These are phyloP conservation scores for Ampelomyces quisqualis DNA, from an alignment of 2,329 filamentous ascomycete species.

Conservation along the genomic window DNA sequence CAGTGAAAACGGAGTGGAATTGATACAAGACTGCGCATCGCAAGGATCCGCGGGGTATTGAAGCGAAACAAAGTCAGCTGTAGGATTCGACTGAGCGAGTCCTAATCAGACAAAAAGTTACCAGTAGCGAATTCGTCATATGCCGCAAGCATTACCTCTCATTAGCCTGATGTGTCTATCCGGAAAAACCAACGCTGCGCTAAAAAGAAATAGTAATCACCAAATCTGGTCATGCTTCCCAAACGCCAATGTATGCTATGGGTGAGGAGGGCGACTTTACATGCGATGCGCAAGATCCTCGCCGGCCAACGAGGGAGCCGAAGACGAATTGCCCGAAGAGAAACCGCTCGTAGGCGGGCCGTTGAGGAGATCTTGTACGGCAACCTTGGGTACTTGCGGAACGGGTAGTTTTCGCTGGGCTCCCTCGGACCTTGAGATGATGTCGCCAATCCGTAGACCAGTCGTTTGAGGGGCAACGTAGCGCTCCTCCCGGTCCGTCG, in stretches of 20 bases:
- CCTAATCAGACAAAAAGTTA: neutral
- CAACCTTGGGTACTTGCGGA: constrained; percentile 85
- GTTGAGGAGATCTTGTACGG: constrained; percentile 79
- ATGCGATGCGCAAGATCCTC: constrained; percentile 44
- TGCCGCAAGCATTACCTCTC: constrained; percentile 27
- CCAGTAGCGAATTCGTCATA: constrained; percentile 34
- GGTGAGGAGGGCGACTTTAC: constrained; percentile 19
- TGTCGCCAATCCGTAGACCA: constrained; percentile 84
- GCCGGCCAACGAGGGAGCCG: constrained; percentile 74
- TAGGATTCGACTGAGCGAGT: constrained; percentile 5
- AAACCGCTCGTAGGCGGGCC: constrained; percentile 58
- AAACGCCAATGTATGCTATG: constrained; percentile 36
- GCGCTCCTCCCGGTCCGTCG: constrained; percentile 60
- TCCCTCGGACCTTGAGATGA: constrained; percentile 85
- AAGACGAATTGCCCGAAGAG: constrained; percentile 74
- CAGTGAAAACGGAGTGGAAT: constrained; percentile 31
- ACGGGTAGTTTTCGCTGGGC: constrained; percentile 88
- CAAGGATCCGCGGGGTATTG: constrained; percentile 40
- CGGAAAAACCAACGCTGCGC: constrained; percentile 34
- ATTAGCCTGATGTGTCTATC: constrained; percentile 31
- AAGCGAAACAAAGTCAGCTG: constrained; percentile 33
- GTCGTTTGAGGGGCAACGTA: constrained; percentile 58
- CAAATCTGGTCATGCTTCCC: constrained; percentile 34
- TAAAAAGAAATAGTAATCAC: constrained; percentile 33
- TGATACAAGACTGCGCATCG: constrained; percentile 39